phyloP scores from a whole-genome alignment of 225 moss, liverwort and hornwort genomes.

The Physcomitrium patens region DNA sequence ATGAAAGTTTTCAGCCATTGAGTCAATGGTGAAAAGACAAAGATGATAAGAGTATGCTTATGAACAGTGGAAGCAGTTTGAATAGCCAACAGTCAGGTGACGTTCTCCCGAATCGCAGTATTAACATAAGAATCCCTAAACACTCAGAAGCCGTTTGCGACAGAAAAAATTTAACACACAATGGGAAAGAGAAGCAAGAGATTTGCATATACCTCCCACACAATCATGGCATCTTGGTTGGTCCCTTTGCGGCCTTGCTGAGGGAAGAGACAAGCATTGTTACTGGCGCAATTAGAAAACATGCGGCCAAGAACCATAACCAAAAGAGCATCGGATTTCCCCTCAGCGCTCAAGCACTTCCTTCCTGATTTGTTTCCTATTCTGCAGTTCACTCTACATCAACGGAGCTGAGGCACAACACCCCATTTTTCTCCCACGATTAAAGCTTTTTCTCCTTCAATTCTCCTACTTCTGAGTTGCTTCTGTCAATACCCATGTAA shows the following conservation, averaged over 20 bases:
- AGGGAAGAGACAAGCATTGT: slow-evolving; percentile 56
- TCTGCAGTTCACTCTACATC: slow-evolving; percentile 37
- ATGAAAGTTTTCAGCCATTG: neutral
- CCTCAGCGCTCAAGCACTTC: slow-evolving; percentile 46
- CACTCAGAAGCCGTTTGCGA: neutral
- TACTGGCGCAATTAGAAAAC: slow-evolving; percentile 57
- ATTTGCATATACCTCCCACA: slow-evolving; percentile 58
- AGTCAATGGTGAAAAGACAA: no score
- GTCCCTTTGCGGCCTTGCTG: slow-evolving; percentile 68
- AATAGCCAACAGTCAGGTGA: slow-evolving; percentile 16
- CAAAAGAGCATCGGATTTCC: slow-evolving; percentile 54
- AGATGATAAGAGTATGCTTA: neutral
- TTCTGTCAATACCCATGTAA: slow-evolving; percentile 38
- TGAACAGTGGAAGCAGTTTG: neutral
- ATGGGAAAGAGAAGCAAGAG: neutral
- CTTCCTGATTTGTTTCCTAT: slow-evolving; percentile 37
- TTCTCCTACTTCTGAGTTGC: slow-evolving; percentile 24
- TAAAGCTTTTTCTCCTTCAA: slow-evolving; percentile 16
- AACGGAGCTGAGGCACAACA: slow-evolving; percentile 54
- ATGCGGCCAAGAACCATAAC: slow-evolving; percentile 56
- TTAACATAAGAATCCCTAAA: slow-evolving; percentile 40
- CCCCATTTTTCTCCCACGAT: slow-evolving; percentile 38
- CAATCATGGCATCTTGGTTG: slow-evolving; percentile 68
- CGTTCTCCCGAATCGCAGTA: slow-evolving; percentile 1
- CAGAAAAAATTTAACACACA: neutral